These are phyloP conservation scores for Pseudoperonospora humuli DNA, from an alignment of 352 stramenopile species.

Conservation along the genomic window DNA sequence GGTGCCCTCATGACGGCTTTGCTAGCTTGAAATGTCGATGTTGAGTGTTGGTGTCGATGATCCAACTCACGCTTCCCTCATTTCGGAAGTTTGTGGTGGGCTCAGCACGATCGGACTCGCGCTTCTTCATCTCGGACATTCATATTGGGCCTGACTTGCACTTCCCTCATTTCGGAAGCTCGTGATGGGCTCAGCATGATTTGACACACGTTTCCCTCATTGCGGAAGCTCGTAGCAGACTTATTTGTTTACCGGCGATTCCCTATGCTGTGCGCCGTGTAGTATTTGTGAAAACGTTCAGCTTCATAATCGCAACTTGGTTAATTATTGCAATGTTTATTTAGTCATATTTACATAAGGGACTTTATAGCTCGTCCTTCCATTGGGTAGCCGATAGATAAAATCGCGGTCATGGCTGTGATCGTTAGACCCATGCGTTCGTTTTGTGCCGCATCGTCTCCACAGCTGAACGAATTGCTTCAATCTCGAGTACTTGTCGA, in stretches of 20 bases:
- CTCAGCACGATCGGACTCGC: neutral
- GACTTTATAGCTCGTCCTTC: too few relatives aligned
- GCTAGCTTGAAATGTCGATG: conserved; percentile 1
- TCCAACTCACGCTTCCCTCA: conserved; percentile 16
- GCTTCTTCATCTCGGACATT: too few relatives aligned
- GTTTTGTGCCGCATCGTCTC: conserved; percentile 24
- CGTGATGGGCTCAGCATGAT: too few relatives aligned
- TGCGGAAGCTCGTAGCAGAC: too few relatives aligned
- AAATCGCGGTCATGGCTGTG: neutral
- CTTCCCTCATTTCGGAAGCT: too few relatives aligned
- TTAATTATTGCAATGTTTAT: too few relatives aligned
- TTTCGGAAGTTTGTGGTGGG: conserved; percentile 14
- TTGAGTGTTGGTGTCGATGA: neutral
- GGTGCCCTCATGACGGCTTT: conserved; percentile 39
- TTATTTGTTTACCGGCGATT: too few relatives aligned
- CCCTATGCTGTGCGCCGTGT: too few relatives aligned
- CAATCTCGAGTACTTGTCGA: conserved; percentile 59
- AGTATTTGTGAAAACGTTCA: too few relatives aligned
- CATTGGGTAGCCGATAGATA: conserved; percentile 26
- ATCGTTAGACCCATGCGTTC: conserved; percentile 21
- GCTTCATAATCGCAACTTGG: too few relatives aligned
- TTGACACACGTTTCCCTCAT: too few relatives aligned
- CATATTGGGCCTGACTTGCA: too few relatives aligned
- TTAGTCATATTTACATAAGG: conserved; percentile 7
- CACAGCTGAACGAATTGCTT: conserved; percentile 40